Evolutionary conservation across 1,284 basidiomycete genomes (phyloP), one percentile per base, ranked within the genome.

Genomic region (Sanghuangporus weigelae): DNA sequence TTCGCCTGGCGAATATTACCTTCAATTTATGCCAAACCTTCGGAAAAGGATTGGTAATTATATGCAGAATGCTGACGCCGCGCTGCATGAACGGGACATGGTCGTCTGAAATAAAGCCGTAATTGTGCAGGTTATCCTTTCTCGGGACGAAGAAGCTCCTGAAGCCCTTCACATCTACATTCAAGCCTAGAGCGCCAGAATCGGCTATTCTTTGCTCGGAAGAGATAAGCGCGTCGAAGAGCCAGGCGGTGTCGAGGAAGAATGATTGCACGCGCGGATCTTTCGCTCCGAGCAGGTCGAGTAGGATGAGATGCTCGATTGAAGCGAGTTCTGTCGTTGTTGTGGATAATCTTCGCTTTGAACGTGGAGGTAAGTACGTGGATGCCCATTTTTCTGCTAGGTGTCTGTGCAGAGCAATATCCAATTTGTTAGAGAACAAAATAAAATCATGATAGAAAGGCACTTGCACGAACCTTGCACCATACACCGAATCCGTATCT

Each of bases 1-100:
- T n/a, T n/a, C n/a, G n/a, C n/a, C n/a, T n/a, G n/a, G n/a, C n/a
- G n/a, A n/a, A n/a, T n/a, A n/a, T n/a, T n/a, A 93, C 93, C 63
- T 71, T 73, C 35, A 95, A 72, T 14, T 83, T 90, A 75, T 98
- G 97, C 97, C 96, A 98, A 6, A 97, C 95, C 1, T 58, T 66
- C 0, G 97, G 97, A 73, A 99, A 99, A 0, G 93, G 95, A 49
- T 84, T 84, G 0, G 96, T 78, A 65, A 99, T 99, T 57, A 99
- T 72, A 73, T 99, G 97, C 67, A 99, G 75, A 56, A 98, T 79
- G 63, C 87, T 93, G 19, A 99, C 95, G 6, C 96, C 97, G 59
- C 81, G 76, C 42, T 79, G 75, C 51, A 97, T 71, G 77, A 99
- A 99, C 14, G 97, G 97, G 31, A 95, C 74, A 74, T 99, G 97